Base-by-base conservation (phyloP, 345 rosid species). In the Hibiscus mutabilis region DNA sequence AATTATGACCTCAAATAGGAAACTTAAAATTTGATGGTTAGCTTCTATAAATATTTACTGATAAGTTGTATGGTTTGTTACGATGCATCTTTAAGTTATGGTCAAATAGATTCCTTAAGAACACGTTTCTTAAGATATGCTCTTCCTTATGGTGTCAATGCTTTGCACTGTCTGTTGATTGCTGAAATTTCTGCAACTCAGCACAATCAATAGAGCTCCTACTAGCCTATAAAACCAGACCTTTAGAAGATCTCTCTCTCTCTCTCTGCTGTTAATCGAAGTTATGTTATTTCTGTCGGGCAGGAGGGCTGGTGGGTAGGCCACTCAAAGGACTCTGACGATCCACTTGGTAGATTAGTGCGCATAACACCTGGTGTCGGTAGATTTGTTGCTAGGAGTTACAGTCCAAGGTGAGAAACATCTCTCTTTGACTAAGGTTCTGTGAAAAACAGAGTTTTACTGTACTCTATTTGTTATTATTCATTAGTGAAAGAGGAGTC, bases 291-390 rank as follows among this genome's bases (percentile, higher is more conserved):
- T 60, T 72, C 69, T 79, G 58, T 68, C 71, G 37, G 66, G 68
- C 87, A 94, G 98, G 87, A 91, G 55, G 98, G 98, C 56, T 94
- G 98, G 98, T 94, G 98, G 98, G 96, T 91, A 75, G 90, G 97
- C 72, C 86, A 84, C 76, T 84, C 98, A 40, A 82, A 85, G 69
- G 96, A 84, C 60, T 86, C 93, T 46, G 88, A 85, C 49, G 95
- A 91, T 74, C 97, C 95, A 63, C 90, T 91, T 81, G 97, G 98
- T 10, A 86, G 85, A 80, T 79, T 94, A 69, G 83, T 94, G 64
- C 91, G 79, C 66, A 87, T 94, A 83, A 86, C 93, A 62, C 97
- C 92, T 59, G 88, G 91, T 51, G 82, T 91, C 60, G 98, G 97
- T 69, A 88, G 96, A 85, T 91, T 91, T 82, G 81, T 91, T 79